Percentiles rank a stretch among this genome's conserved stretches.
Evolutionary conservation across 345 rosid genomes (phyloP).

Genomic region (Syzygium jambos): DNA sequence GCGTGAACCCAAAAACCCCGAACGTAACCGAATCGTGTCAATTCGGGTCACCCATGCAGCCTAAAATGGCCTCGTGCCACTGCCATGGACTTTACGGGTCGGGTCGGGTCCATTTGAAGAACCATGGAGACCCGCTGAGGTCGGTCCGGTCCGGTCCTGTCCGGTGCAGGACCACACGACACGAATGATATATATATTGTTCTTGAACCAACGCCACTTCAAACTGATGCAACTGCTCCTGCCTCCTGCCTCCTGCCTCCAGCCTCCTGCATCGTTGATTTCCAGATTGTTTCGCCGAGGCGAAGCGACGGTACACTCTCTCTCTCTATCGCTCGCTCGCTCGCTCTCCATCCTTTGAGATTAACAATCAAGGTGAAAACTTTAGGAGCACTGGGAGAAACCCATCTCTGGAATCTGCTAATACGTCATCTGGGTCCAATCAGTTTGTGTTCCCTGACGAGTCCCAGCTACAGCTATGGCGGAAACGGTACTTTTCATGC

Average conservation of each 20-base stretch:
- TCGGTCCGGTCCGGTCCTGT: not conserved
- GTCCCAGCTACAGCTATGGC: not conserved
- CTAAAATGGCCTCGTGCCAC: not conserved
- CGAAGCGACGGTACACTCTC: not conserved
- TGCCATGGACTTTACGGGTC: not conserved
- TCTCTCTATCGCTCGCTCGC: not conserved
- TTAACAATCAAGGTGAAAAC: not conserved
- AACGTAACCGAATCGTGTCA: not conserved
- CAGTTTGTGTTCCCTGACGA: not conserved
- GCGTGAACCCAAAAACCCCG: not conserved
- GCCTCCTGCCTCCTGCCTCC: no score
- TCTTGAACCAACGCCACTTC: not conserved
- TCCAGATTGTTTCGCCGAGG: not conserved
- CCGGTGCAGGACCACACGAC: not conserved
- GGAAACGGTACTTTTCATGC: not conserved
- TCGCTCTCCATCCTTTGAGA: not conserved
- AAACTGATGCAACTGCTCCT: not conserved
- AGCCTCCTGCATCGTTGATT: no score
- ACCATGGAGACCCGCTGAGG: not conserved
- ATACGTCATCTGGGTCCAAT: not conserved
- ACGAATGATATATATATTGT: not conserved
- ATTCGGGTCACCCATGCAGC: not conserved
- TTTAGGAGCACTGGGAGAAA: not conserved
- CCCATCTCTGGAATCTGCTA: not conserved
- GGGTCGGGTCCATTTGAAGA: not conserved